Evolutionary conservation across 371 early-diverging fungal genomes (phyloP).

Genomic region (Mucor indicus): DNA sequence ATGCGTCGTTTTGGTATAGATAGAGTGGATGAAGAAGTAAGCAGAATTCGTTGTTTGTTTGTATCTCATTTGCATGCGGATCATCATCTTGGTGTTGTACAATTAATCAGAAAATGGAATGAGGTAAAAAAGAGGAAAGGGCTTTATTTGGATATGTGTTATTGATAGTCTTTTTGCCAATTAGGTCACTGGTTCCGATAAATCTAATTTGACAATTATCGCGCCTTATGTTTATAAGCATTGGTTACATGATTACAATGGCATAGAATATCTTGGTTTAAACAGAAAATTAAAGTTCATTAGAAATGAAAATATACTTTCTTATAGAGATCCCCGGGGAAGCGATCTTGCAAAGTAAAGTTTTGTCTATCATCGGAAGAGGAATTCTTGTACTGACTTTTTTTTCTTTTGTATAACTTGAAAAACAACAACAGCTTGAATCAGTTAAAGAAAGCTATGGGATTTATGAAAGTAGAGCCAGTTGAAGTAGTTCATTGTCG

Average conservation of each 20-base stretch:
- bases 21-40: conserved; percentile 38
- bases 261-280: conserved; percentile 61
- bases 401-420: too few relatives aligned
- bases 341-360: conserved; percentile 5
- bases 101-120: conserved; percentile 66
- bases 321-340: background rate
- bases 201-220: conserved; percentile 47
- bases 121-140: conserved; percentile 27
- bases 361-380: background rate
- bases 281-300: conserved; percentile 18
- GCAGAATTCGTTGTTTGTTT: conserved; percentile 74
- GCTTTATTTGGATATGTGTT: background rate
- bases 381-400: background rate
- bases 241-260: conserved; percentile 72
- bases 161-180: background rate
- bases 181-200: background rate
- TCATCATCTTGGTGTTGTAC: conserved; percentile 94
- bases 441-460: conserved; percentile 39
- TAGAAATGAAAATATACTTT: conserved; percentile 37
- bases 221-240: conserved; percentile 60
- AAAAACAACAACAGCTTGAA: too few relatives aligned
- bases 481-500: conserved; percentile 82
- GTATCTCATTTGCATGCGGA: conserved; percentile 99
- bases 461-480: conserved; percentile 53
- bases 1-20: conserved; percentile 69